Conservation (phyloP, 2,329 filamentous ascomycete species). For the Sporothrix protearum region DNA sequence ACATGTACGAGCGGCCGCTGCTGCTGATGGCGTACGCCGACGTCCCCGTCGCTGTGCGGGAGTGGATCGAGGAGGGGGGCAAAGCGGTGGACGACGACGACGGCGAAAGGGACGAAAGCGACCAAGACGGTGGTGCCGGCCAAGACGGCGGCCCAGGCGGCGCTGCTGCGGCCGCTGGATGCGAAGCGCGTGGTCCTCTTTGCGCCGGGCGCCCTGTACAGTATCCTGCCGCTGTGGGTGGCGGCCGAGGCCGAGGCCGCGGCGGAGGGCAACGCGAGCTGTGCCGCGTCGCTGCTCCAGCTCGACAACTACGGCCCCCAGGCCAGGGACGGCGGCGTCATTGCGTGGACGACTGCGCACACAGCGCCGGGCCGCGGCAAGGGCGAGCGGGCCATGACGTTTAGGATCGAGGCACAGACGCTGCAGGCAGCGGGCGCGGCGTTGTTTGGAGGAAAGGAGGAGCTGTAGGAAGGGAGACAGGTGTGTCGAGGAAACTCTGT, state of each 20-base stretch:
- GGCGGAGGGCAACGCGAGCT: conserved; percentile 35
- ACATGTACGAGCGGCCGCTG: conserved; percentile 48
- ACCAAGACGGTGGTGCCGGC: conserved; percentile 38
- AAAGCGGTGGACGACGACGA: neutral
- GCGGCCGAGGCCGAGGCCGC: conserved; percentile 32
- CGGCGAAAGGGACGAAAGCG: conserved; percentile 30
- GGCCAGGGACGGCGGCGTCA: conserved; percentile 30
- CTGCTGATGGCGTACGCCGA: conserved; percentile 46
- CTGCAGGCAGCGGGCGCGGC: conserved; percentile 14
- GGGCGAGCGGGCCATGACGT: conserved; percentile 20
- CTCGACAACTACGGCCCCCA: conserved; percentile 31
- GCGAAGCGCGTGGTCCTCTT: conserved; percentile 45
- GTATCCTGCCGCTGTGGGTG: conserved; percentile 49
- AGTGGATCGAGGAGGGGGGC: conserved; percentile 48
- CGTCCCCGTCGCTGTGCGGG: conserved; percentile 43
- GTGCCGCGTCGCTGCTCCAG: conserved; percentile 40
- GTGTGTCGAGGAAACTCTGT: neutral
- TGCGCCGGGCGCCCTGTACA: conserved; percentile 51
- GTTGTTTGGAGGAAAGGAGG: conserved; percentile 8
- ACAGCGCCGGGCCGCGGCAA: conserved; percentile 18
- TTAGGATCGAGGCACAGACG: conserved; percentile 28
- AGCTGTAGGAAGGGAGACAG: conserved; percentile 3
- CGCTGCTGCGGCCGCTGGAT: conserved; percentile 34
- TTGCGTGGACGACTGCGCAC: conserved; percentile 32
- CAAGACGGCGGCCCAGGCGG: conserved; percentile 31